phyloP scores from a whole-genome alignment of 2,329 filamentous ascomycete species.

The Bipolaris oryzae region DNA sequence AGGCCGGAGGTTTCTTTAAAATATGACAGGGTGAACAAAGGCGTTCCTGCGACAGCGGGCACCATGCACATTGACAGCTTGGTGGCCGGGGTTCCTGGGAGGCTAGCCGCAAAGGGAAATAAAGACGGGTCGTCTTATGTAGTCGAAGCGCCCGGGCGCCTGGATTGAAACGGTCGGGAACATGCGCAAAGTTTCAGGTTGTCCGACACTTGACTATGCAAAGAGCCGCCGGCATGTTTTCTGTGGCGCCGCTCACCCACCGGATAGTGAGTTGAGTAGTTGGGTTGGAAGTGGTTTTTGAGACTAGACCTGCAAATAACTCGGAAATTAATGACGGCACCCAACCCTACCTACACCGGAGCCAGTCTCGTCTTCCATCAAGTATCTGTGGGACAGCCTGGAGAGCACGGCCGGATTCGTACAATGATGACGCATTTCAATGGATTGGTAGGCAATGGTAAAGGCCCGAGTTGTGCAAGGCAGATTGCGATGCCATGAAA shows the following conservation, averaged over 20 bases:
- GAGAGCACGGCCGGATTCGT: background rate
- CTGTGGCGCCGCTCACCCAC: constrained; percentile 20
- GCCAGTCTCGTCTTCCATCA: background rate
- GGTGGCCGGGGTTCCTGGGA: constrained; percentile 15
- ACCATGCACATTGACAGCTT: constrained; percentile 24
- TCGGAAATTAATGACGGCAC: constrained; percentile 6
- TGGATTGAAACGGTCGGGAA: constrained; percentile 43
- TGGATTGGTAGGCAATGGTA: background rate
- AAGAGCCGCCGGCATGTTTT: constrained; percentile 21
- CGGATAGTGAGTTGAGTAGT: constrained; percentile 6
- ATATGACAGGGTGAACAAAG: constrained; percentile 24
- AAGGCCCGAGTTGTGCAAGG: background rate
- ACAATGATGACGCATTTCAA: background rate
- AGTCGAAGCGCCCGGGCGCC: constrained; percentile 37
- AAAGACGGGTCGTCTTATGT: constrained; percentile 31
- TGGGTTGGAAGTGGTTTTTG: background rate
- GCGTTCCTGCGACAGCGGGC: constrained; percentile 31
- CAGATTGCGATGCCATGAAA: background rate
- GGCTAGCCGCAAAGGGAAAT: constrained; percentile 21
- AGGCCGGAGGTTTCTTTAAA: constrained; percentile 23
- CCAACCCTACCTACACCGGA: background rate
- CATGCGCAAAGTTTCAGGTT: constrained; percentile 42
- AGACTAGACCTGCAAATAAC: background rate
- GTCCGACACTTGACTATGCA: constrained; percentile 29
- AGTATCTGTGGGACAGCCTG: background rate